Conservation (phyloP, 176 grass and related monocot genomes). For the Hordeum vulgare region MorexV3_pseudomolecules_assembly NC_058518.1:327093249-327093748, state of each 20-base stretch:
- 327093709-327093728: constrained; percentile 39
- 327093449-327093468: not conserved
- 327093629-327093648: not conserved
- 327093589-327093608: not conserved
- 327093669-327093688: not conserved
- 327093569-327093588: not conserved
- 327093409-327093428: not conserved
- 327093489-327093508: not conserved
- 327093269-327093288: constrained; percentile 61
- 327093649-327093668: not conserved
- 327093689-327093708: not conserved
- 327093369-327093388: not conserved
- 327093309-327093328: constrained; percentile 49
- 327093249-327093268: constrained; percentile 42
- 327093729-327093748: constrained; percentile 83
- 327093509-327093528: not conserved
- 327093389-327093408: not conserved
- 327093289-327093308: constrained; percentile 37
- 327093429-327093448: not conserved
- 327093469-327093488: not conserved
- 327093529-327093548: not conserved
- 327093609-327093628: not conserved
- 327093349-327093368: not conserved
- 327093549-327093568: not conserved
- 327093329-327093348: constrained; percentile 19